Conservation (phyloP, 148 eudicot genomes). For the Salicornia ramosissima region DNA sequence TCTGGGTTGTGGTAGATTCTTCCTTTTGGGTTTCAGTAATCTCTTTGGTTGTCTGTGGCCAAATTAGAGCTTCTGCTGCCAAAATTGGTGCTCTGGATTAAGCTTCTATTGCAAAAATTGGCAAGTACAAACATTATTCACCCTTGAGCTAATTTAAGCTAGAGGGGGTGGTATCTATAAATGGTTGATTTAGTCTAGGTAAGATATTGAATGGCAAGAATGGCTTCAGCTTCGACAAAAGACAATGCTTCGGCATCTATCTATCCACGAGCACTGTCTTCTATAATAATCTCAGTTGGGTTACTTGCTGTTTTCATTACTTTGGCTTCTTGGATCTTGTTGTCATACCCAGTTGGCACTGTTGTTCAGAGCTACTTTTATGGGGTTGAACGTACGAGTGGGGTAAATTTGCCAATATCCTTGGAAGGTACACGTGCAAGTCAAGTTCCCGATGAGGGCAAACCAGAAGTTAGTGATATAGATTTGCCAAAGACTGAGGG, state of each 20-base stretch:
- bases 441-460: conserved; percentile 9
- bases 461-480: neutral
- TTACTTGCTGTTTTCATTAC: conserved; percentile 64
- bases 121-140: neutral
- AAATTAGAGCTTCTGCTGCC: conserved; percentile 1
- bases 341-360: conserved; percentile 67
- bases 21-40: conserved; percentile 5
- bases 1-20: conserved; percentile 7
- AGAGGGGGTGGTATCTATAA: neutral
- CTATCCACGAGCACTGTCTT: conserved; percentile 58
- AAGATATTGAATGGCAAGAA: conserved; percentile 17
- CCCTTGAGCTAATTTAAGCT: neutral
- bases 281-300: conserved; percentile 53
- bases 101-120: conserved; percentile 8
- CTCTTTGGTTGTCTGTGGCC: neutral
- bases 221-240: conserved; percentile 40
- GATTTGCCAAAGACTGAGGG: conserved; percentile 11
- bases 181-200: conserved; percentile 17
- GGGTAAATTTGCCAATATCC: conserved; percentile 19
- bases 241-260: conserved; percentile 30
- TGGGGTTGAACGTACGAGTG: conserved; percentile 33
- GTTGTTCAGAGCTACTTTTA: conserved; percentile 60
- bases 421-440: conserved; percentile 12
- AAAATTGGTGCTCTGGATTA: conserved; percentile 6
- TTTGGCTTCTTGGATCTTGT: conserved; percentile 57